Conservation (phyloP, 106 monocot genomes). For the Platanthera zijinensis region DNA sequence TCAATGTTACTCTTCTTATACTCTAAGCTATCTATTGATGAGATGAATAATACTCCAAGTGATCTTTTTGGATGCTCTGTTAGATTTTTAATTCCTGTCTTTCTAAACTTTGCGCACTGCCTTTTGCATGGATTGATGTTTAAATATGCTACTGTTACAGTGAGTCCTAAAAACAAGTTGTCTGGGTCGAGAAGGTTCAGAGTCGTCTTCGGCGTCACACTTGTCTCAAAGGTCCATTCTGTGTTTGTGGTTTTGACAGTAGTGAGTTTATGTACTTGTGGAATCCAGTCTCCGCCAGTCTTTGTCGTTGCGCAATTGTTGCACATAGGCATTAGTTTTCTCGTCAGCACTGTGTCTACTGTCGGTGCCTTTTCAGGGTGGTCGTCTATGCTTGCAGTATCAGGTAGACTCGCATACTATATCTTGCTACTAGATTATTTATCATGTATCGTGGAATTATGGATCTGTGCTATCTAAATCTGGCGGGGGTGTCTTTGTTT, state of each 20-base stretch:
- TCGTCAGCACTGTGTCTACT: no score
- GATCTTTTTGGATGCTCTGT: not conserved
- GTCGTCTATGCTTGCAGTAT: no score
- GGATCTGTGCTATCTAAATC: no score
- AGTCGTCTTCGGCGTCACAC: conserved; percentile 47
- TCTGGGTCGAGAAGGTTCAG: conserved; percentile 73
- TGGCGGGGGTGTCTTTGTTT: no score
- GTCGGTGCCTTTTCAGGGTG: not conserved
- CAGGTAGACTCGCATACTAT: no score
- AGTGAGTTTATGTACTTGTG: conserved; percentile 18
- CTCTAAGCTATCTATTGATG: not conserved
- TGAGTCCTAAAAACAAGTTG: conserved; percentile 55
- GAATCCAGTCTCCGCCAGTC: conserved; percentile 9
- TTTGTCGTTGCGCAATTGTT: conserved; percentile 5
- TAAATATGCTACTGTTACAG: conserved; percentile 77
- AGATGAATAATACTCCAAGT: not conserved
- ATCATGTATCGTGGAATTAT: no score
- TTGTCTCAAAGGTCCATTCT: conserved; percentile 49
- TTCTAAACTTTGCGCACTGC: not conserved
- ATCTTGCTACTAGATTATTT: no score
- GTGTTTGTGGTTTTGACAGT: conserved; percentile 14
- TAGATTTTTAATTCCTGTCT: not conserved
- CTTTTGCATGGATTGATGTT: conserved; percentile 38
- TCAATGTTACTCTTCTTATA: conserved; percentile 3
- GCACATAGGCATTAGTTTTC: no score